phyloP scores from a whole-genome alignment of 2,329 filamentous ascomycete genomes.

The Ploettnerulaceae sp. region DNA sequence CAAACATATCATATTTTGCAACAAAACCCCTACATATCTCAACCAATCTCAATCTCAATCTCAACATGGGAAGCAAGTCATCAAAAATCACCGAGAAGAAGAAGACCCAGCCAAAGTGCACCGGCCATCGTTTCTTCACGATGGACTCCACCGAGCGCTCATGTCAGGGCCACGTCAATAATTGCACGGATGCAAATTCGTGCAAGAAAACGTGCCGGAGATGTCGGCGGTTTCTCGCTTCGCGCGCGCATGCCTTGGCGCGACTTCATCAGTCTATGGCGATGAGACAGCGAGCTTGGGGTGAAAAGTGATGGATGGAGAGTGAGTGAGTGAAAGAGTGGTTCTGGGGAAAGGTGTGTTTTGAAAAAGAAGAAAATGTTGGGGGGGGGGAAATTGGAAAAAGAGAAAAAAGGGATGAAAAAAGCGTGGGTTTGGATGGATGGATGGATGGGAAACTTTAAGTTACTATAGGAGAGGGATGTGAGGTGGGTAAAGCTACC shows the following conservation, averaged over 20 bases:
- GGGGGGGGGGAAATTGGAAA: too few species aligned
- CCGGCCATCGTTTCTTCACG: neutral
- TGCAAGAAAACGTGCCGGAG: neutral
- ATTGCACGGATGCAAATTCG: neutral
- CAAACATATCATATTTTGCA: too few species aligned
- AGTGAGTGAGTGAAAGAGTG: too few species aligned
- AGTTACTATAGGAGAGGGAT: too few species aligned
- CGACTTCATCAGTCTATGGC: constrained; percentile 1
- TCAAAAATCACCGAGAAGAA: neutral
- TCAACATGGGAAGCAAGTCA: neutral
- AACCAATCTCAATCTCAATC: neutral
- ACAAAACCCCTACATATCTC: neutral
- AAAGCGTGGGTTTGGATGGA: too few species aligned
- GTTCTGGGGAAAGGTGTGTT: too few species aligned
- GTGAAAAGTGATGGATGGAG: too few species aligned
- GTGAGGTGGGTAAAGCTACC: too few species aligned
- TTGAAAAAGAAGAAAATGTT: too few species aligned
- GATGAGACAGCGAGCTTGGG: too few species aligned
- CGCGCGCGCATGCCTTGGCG: neutral
- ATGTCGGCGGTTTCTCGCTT: neutral
- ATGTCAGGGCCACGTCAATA: neutral
- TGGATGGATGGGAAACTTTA: too few species aligned
- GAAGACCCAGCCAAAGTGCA: neutral
- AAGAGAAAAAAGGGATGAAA: too few species aligned
- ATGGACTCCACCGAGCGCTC: neutral